These are phyloP conservation scores for Stemphylium beticola DNA, from an alignment of 2,329 filamentous ascomycete genomes.

Conservation along the genomic window DNA sequence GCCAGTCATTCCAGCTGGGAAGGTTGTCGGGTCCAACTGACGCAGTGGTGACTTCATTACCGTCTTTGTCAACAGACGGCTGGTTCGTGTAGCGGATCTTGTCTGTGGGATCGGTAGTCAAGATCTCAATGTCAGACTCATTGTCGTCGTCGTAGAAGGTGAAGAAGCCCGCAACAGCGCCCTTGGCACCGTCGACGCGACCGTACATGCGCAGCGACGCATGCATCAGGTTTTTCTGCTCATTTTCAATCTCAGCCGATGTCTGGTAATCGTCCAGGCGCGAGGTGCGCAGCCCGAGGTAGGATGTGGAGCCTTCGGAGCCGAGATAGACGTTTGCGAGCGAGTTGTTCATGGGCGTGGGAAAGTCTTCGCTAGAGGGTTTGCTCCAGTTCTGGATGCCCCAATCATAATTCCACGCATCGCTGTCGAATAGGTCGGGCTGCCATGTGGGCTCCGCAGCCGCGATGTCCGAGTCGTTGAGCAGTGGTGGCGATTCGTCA, in stretches of 20 bases:
- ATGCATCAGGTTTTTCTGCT: constrained; percentile 53
- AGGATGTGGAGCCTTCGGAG: constrained; percentile 45
- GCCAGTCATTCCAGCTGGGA: constrained; percentile 62
- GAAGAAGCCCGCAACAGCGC: constrained; percentile 64
- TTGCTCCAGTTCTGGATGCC: constrained; percentile 56
- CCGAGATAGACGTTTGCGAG: constrained; percentile 56
- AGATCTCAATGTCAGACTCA: constrained; percentile 62
- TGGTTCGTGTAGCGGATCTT: constrained; percentile 66
- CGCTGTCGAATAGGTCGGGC: constrained; percentile 48
- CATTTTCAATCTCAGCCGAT: constrained; percentile 57
- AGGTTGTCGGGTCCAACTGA: constrained; percentile 59
- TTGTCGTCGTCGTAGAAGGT: constrained; percentile 55
- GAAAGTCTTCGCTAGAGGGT: constrained; percentile 43
- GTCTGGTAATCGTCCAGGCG: constrained; percentile 54
- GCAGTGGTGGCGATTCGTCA: constrained; percentile 28
- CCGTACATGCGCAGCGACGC: constrained; percentile 57
- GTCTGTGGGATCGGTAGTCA: constrained; percentile 54
- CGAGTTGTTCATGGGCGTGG: constrained; percentile 55
- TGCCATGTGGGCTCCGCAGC: constrained; percentile 36
- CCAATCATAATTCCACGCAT: constrained; percentile 47
- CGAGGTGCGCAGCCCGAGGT: constrained; percentile 56
- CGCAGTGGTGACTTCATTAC: constrained; percentile 55
- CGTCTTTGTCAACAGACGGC: constrained; percentile 57
- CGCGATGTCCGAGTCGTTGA: constrained; percentile 31
- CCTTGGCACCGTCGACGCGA: constrained; percentile 53